Conservation (phyloP, 805 yeast species). For the Brettanomyces anomalus region DNA sequence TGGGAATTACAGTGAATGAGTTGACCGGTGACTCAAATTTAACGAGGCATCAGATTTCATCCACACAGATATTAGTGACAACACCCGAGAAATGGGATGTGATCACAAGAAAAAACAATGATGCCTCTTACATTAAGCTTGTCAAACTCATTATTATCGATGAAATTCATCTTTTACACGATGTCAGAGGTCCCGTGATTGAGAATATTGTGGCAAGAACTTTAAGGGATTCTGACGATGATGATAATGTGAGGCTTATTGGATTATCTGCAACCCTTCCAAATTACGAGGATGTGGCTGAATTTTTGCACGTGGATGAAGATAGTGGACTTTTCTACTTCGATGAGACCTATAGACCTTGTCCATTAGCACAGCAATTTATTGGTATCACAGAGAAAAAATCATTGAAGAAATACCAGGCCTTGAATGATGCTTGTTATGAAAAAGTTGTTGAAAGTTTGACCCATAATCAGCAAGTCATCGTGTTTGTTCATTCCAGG, state of each 20-base stretch:
- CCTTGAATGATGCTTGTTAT: conserved; percentile 86
- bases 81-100: conserved; percentile 99
- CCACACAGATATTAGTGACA: conserved; percentile 78
- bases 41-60: conserved; percentile 63
- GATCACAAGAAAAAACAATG: conserved; percentile 73
- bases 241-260: conserved; percentile 51
- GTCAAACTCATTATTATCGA: conserved; percentile 76
- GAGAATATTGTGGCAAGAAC: conserved; percentile 83
- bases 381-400: conserved; percentile 81
- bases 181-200: conserved; percentile 89
- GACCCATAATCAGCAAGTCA: conserved; percentile 64
- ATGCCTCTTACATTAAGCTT: conserved; percentile 50
- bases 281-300: conserved; percentile 79
- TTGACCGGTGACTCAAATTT: conserved; percentile 84
- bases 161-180: conserved; percentile 89
- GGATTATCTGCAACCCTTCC: conserved; percentile 93
- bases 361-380: conserved; percentile 84
- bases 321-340: conserved; percentile 64
- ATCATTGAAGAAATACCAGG: conserved; percentile 65
- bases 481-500: conserved; percentile 88
- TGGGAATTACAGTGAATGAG: conserved; percentile 71
- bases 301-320: conserved; percentile 59
- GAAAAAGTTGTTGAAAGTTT: conserved; percentile 64
- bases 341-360: conserved; percentile 80
- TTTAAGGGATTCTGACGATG: conserved; percentile 37